Percentiles rank a stretch among this genome's conserved stretches.
Conservation (phyloP, 2,329 filamentous ascomycete species). For the Pleoardoris graminearum region DNA sequence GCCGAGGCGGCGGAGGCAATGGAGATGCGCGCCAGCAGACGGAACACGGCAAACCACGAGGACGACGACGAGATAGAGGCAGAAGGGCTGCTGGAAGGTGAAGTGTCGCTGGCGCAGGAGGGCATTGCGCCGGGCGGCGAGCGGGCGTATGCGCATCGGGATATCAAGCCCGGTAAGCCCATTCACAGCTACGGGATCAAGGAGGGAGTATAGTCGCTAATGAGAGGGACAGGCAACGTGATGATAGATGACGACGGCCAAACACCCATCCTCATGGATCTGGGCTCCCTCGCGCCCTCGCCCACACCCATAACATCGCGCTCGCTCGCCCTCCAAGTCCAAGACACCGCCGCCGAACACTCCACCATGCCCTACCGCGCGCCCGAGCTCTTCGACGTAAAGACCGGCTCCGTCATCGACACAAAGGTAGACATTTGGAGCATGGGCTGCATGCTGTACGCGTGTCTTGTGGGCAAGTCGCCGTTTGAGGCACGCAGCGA, state of each 20-base stretch:
- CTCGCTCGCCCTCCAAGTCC: constrained; percentile 85
- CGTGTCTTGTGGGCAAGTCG: constrained; percentile 93
- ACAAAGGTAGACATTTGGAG: constrained; percentile 99
- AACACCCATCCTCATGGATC: constrained; percentile 93
- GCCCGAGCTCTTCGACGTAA: constrained; percentile 96
- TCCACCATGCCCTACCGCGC: constrained; percentile 98
- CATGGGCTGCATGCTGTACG: constrained; percentile 94
- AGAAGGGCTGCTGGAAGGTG: constrained; percentile 79
- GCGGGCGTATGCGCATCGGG: constrained; percentile 87
- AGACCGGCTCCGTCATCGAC: constrained; percentile 87
- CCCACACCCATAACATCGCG: constrained; percentile 88
- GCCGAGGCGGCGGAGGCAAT: constrained; percentile 49
- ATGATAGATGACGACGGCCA: constrained; percentile 95
- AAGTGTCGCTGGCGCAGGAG: constrained; percentile 68
- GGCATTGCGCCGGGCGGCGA: constrained; percentile 69
- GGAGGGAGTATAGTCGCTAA: constrained; percentile 13
- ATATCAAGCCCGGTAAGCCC: constrained; percentile 87
- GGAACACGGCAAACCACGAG: constrained; percentile 50
- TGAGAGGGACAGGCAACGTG: constrained; percentile 70
- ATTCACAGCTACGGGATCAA: neutral
- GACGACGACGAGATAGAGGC: constrained; percentile 76
- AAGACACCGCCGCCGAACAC: constrained; percentile 94
- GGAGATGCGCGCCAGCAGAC: constrained; percentile 48
- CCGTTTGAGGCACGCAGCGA: constrained; percentile 96
- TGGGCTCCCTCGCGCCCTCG: constrained; percentile 85